phyloP scores from a whole-genome alignment of 2,329 filamentous ascomycete species.

The Ascochyta koolunga region DNA sequence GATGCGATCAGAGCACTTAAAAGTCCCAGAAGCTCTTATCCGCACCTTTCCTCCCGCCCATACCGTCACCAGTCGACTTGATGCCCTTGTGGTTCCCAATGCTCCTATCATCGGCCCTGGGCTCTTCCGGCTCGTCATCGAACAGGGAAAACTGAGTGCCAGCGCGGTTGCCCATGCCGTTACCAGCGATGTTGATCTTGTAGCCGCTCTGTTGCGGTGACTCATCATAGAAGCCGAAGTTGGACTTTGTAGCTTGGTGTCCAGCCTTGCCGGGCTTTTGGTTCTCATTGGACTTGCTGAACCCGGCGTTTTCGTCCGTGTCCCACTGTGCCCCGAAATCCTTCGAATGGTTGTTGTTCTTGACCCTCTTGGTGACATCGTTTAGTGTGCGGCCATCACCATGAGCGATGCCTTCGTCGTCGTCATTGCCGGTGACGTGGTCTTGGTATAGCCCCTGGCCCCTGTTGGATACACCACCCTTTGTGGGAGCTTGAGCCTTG shows the following conservation, averaged over 20 bases:
- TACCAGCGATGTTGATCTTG: constrained; percentile 49
- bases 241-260: constrained; percentile 61
- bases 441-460: constrained; percentile 78
- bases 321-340: constrained; percentile 80
- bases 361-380: constrained; percentile 74
- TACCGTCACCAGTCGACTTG: constrained; percentile 45
- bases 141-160: constrained; percentile 49
- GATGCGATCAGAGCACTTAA: constrained; percentile 10
- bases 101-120: constrained; percentile 27
- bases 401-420: constrained; percentile 56
- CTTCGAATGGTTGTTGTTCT: constrained; percentile 74
- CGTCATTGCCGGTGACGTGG: constrained; percentile 64
- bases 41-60: constrained; percentile 48
- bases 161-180: constrained; percentile 49
- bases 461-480: constrained; percentile 65
- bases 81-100: constrained; percentile 25
- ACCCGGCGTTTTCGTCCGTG: constrained; percentile 71
- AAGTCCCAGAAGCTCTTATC: constrained; percentile 42
- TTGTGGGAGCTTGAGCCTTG: constrained; percentile 41
- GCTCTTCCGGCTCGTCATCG: constrained; percentile 32
- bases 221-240: constrained; percentile 42
- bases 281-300: constrained; percentile 46
- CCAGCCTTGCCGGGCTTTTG: constrained; percentile 59
- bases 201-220: constrained; percentile 27
- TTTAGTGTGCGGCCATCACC: constrained; percentile 58